Percentiles rank a stretch among this genome's conserved stretches.
These are phyloP conservation scores for Hyphodiscus sp. DNA, from an alignment of 2,329 filamentous ascomycete species.

Conservation along the genomic window DNA sequence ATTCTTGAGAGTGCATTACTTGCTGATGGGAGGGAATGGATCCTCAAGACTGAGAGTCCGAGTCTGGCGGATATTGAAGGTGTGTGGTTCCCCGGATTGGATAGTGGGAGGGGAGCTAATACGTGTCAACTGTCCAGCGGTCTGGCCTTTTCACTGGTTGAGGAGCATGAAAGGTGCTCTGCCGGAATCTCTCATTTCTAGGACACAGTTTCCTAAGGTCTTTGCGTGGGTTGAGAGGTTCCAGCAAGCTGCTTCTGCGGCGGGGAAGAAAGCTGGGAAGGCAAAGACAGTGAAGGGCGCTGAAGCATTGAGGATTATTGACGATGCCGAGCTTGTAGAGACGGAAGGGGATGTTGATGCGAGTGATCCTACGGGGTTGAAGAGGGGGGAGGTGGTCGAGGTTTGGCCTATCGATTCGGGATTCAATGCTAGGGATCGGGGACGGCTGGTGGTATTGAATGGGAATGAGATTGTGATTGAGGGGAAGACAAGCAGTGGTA, in stretches of 20 bases:
- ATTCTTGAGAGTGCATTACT: conserved; percentile 57
- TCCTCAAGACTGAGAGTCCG: conserved; percentile 46
- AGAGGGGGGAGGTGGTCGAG: conserved; percentile 45
- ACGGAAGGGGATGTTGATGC: conserved; percentile 37
- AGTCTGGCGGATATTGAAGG: conserved; percentile 62
- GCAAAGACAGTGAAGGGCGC: conserved; percentile 43
- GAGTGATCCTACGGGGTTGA: conserved; percentile 46
- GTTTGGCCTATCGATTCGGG: conserved; percentile 60
- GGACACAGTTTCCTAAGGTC: conserved; percentile 48
- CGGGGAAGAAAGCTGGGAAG: conserved; percentile 33
- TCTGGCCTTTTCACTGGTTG: conserved; percentile 66
- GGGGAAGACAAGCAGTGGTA: conserved; percentile 35
- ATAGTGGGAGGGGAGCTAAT: not conserved
- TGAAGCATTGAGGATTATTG: conserved; percentile 45
- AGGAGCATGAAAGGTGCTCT: conserved; percentile 47
- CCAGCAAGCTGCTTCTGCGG: conserved; percentile 38
- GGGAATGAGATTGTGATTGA: conserved; percentile 53
- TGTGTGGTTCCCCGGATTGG: conserved; percentile 8
- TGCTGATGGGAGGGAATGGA: conserved; percentile 60
- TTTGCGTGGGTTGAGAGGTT: conserved; percentile 63
- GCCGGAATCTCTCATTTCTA: conserved; percentile 44
- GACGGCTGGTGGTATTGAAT: conserved; percentile 46
- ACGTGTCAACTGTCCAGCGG: conserved; percentile 33
- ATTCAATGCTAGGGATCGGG: conserved; percentile 49
- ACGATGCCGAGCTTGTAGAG: conserved; percentile 41